phyloP scores from a whole-genome alignment of 1,139 yeast genomes.

The Candida sojae region DNA sequence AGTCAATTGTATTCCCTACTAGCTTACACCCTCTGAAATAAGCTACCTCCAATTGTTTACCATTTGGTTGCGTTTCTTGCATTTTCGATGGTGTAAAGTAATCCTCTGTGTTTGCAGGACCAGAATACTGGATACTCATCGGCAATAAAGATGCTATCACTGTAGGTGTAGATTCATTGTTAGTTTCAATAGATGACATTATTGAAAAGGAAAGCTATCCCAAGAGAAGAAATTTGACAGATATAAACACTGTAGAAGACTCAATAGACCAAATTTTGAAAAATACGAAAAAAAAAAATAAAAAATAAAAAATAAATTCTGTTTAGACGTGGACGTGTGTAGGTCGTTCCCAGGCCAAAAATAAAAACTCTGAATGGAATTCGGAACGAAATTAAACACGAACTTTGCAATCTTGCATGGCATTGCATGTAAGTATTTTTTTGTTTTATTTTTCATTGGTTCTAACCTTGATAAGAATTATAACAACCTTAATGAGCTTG shows the following conservation, averaged over 20 bases:
- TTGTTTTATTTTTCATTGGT: too few relatives aligned
- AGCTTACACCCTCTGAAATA: conserved; percentile 44
- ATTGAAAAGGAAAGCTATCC: neutral
- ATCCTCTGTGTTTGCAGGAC: conserved; percentile 38
- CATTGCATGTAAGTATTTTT: too few relatives aligned
- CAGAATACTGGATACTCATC: conserved; percentile 39
- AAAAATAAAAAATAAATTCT: neutral
- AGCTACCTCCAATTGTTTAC: conserved; percentile 20
- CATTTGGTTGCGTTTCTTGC: conserved; percentile 17
- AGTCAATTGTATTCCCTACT: conserved; percentile 28
- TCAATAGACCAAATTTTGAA: neutral
- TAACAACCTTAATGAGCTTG: too few relatives aligned
- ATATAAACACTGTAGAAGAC: too few relatives aligned
- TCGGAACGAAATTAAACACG: too few relatives aligned
- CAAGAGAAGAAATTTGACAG: too few relatives aligned
- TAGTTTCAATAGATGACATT: conserved; percentile 10
- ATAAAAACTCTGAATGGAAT: too few relatives aligned
- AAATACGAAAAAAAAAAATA: neutral
- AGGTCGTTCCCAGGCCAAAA: too few relatives aligned
- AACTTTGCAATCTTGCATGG: too few relatives aligned
- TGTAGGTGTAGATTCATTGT: conserved; percentile 4
- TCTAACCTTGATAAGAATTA: too few relatives aligned
- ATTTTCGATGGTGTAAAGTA: conserved; percentile 40
- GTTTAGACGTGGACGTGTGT: too few relatives aligned
- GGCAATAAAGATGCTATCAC: conserved; percentile 38